Conservation (phyloP, 768 basidiomycete genomes). For the Paxillus rubicundulus region DNA sequence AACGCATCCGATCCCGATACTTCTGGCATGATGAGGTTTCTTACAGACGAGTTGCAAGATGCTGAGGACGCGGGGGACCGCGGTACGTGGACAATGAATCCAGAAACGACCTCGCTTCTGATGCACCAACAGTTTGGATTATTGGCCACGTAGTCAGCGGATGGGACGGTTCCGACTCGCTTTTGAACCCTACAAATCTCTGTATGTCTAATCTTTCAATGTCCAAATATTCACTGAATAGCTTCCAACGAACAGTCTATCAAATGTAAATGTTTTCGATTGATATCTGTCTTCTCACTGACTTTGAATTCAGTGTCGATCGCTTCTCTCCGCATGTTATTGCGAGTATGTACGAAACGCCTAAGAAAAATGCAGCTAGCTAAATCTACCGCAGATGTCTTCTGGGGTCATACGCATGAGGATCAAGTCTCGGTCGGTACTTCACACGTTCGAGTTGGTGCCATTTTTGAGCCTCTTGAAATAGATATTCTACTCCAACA, state of each 20-base stretch:
- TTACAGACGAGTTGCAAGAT: conserved; percentile 75
- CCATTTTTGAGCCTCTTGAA: neutral
- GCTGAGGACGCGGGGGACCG: conserved; percentile 76
- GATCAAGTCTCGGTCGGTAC: conserved; percentile 61
- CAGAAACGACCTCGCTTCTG: conserved; percentile 5
- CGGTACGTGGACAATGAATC: conserved; percentile 38
- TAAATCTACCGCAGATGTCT: conserved; percentile 48
- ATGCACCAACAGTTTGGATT: conserved; percentile 41
- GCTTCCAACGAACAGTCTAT: conserved; percentile 34
- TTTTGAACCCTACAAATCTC: conserved; percentile 64
- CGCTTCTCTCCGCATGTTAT: conserved; percentile 79
- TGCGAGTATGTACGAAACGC: conserved; percentile 49
- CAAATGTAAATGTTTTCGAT: conserved; percentile 38
- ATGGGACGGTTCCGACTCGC: conserved; percentile 70
- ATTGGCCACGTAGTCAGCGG: conserved; percentile 58
- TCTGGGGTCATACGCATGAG: conserved; percentile 77
- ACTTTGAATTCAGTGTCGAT: conserved; percentile 49
- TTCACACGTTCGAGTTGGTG: neutral
- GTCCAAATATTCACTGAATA: conserved; percentile 3
- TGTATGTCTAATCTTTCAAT: conserved; percentile 43
- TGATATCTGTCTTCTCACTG: neutral
- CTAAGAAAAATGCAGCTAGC: neutral
- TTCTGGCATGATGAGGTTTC: conserved; percentile 73
- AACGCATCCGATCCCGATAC: conserved; percentile 66
- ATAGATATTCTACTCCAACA: conserved; percentile 72